Conservation (phyloP, 192 early-diverging fungal genomes). For the Coemansia sp. region DNA sequence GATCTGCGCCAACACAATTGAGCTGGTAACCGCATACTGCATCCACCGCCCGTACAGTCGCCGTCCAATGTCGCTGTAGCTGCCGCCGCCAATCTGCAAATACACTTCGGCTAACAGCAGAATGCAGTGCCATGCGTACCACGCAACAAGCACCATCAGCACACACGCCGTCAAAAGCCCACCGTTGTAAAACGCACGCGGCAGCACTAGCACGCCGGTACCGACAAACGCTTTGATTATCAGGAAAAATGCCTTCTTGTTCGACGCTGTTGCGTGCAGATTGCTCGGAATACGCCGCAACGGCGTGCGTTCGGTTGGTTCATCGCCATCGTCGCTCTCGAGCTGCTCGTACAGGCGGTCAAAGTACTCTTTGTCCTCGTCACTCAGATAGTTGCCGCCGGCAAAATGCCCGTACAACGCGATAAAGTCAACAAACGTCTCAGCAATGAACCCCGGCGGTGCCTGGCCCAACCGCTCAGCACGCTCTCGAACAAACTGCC, state of each 20-base stretch:
- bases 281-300: slow-evolving; percentile 20
- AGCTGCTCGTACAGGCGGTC: slow-evolving; percentile 34
- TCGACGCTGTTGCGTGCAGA: slow-evolving; percentile 57
- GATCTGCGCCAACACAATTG: slow-evolving; percentile 75
- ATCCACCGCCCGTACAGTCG: slow-evolving; percentile 63
- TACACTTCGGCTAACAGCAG: slow-evolving; percentile 67
- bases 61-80: slow-evolving; percentile 71
- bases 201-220: slow-evolving; percentile 74
- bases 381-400: slow-evolving; percentile 85
- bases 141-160: slow-evolving; percentile 59
- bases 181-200: slow-evolving; percentile 78
- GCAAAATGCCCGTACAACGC: slow-evolving; percentile 94
- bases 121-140: slow-evolving; percentile 65
- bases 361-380: slow-evolving; percentile 68
- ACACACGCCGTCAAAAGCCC: slow-evolving; percentile 65
- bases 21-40: slow-evolving; percentile 64
- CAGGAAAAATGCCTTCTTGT: slow-evolving; percentile 72
- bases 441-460: slow-evolving; percentile 71
- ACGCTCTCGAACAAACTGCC: slow-evolving; percentile 80
- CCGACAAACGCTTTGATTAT: slow-evolving; percentile 83
- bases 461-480: slow-evolving; percentile 65
- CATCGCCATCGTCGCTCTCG: neutral
- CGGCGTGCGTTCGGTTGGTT: slow-evolving; percentile 31
- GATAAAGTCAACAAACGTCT: slow-evolving; percentile 92
- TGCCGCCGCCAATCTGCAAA: slow-evolving; percentile 57